Evolutionary conservation across 2,329 filamentous ascomycete genomes (phyloP).

Genomic region (Rhinocladiella similis): DNA sequence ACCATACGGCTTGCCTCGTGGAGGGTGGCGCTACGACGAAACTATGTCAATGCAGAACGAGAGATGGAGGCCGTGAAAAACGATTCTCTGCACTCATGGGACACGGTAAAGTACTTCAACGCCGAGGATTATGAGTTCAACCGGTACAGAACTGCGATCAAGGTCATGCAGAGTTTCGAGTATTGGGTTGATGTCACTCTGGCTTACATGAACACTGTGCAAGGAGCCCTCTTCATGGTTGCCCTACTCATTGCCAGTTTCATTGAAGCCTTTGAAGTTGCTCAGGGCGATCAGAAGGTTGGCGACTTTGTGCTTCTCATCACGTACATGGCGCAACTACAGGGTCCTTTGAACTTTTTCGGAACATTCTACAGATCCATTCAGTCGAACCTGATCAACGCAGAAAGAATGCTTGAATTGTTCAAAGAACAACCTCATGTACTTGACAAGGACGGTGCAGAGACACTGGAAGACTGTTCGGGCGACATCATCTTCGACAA

Average conservation of each 20-base stretch:
- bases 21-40: constrained; percentile 82
- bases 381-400: constrained; percentile 95
- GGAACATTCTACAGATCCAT: constrained; percentile 95
- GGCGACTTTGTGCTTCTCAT: constrained; percentile 73
- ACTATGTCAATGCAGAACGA: constrained; percentile 92
- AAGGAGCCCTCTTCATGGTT: constrained; percentile 76
- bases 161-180: constrained; percentile 71
- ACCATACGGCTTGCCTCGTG: constrained; percentile 96
- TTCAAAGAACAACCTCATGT: constrained; percentile 97
- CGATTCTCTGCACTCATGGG: constrained; percentile 98
- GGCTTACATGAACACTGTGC: constrained; percentile 77
- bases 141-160: constrained; percentile 70
- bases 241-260: constrained; percentile 72
- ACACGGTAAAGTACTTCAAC: constrained; percentile 91
- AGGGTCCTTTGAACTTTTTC: constrained; percentile 81
- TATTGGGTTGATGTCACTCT: constrained; percentile 74
- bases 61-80: constrained; percentile 98
- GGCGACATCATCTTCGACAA: constrained; percentile 86
- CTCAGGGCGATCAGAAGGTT: constrained; percentile 62
- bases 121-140: constrained; percentile 77
- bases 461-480: constrained; percentile 64
- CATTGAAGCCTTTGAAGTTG: constrained; percentile 75
- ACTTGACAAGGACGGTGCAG: constrained; percentile 69
- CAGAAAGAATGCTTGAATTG: constrained; percentile 88
- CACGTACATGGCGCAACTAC: constrained; percentile 76